A percentile compares a stretch with the other conserved stretches of the same genome.
phyloP scores from a whole-genome alignment of 1,284 basidiomycete species.

The Tylopilus sp. region DNA sequence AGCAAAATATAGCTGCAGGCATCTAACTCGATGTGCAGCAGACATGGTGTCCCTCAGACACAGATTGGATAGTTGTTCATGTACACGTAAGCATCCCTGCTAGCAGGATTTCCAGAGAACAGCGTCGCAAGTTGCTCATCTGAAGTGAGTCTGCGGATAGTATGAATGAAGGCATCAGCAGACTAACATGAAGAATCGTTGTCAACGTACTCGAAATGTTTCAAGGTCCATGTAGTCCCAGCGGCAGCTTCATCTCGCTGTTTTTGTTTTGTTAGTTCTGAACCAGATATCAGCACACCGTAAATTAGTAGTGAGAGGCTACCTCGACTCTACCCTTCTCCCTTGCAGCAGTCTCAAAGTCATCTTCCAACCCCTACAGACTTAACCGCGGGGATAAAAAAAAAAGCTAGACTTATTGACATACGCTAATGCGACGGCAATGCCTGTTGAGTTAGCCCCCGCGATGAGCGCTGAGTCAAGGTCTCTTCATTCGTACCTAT shows the following conservation, averaged over 20 bases:
- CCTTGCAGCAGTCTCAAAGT: conserved; percentile 91
- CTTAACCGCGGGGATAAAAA: too few species aligned
- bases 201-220: conserved; percentile 79
- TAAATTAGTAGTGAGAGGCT: conserved; percentile 23
- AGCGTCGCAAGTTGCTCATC: conserved; percentile 70
- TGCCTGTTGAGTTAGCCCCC: too few species aligned
- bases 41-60: conserved; percentile 9
- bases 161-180: conserved; percentile 3
- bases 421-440: too few species aligned
- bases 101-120: conserved; percentile 62
- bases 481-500: too few species aligned
- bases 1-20: conserved; percentile 30
- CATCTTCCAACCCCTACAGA: too few species aligned
- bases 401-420: too few species aligned
- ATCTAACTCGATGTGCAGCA: conserved; percentile 21
- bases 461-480: too few species aligned
- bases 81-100: conserved; percentile 77
- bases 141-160: conserved; percentile 38
- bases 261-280: conserved; percentile 92
- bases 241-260: conserved; percentile 86
- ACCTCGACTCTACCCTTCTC: conserved; percentile 97
- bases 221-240: conserved; percentile 80
- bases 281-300: conserved; percentile 1
- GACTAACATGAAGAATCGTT: conserved; percentile 78
- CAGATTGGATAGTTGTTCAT: conserved; percentile 56